Evolutionary conservation across 148 eudicot species (phyloP), one percentile per base, ranked within the genome.

Genomic region (Rhododendron henanense): DNA sequence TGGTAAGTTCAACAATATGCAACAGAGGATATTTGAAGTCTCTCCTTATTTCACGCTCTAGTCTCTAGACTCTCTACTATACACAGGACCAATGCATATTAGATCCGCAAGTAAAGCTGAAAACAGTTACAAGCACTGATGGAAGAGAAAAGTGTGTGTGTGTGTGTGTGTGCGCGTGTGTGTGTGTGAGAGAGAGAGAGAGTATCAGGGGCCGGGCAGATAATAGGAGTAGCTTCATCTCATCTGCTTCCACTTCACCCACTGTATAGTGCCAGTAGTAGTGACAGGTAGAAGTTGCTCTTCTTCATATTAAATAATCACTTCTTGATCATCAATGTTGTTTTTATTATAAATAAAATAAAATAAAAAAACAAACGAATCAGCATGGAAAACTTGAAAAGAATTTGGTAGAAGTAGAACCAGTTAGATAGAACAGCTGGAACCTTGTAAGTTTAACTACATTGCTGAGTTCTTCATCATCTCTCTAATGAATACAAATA

Each of bases 341-440:
- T 61, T 61, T 61, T 61, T 5, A 61, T 61, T 21, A 55, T 14
- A 14, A n/a, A n/a, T n/a, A n/a, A 28, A 28, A 28, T 28, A 28
- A 28, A 28, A 28, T 28, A 28, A 55, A 6, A 61, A 61, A 23
- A 6, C 6, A 9, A 45, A 45, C 25, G 23, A n/a, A 57, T 57
- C 33, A 25, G 33, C 73, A 28, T 28, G 28, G 16, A 28, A 28
- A 25, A 69, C 16, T 69, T 0, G 2, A 28, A 69, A 69, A 69
- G 35, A 25, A 10, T 69, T 63, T n/a, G 71, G 71, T 8, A 23
- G 71, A 63, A 23, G 33, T 83, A 82, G 79, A 48, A 75, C 23
- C 81, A 76, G 48, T 44, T 63, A 83, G 67, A 57, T 73, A 74
- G 5, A 83, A 37, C 85, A 74, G 75, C 88, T 74, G 84, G 76